A percentile compares a stretch with the other conserved stretches of the same genome.
Conservation (phyloP, 805 yeast genomes). For the Starmerella ratchasimensis region DNA sequence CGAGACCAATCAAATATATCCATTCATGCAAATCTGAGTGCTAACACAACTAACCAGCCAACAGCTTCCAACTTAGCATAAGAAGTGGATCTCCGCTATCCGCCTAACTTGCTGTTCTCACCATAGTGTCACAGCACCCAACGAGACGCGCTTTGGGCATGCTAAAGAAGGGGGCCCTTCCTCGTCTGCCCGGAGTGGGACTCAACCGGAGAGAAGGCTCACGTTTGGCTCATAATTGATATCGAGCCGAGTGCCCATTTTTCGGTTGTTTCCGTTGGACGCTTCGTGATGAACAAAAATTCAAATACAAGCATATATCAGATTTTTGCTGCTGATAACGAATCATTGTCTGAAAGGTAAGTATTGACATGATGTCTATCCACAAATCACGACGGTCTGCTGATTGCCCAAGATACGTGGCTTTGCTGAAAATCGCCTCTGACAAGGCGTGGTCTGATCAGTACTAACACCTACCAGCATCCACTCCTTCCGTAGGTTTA, state of each 20-base stretch:
- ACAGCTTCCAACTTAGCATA: not conserved
- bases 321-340: slow-evolving; percentile 51
- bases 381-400: slow-evolving; percentile 58
- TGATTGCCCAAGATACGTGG: slow-evolving; percentile 41
- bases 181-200: slow-evolving; percentile 4
- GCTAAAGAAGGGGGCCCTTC: slow-evolving; percentile 9
- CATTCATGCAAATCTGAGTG: slow-evolving; percentile 89
- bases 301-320: slow-evolving; percentile 98
- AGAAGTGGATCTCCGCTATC: too few species aligned
- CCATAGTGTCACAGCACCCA: not conserved
- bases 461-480: slow-evolving; percentile 16
- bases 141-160: too few species aligned
- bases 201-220: not conserved
- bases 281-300: slow-evolving; percentile 54
- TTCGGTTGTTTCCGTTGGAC: slow-evolving; percentile 1
- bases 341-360: slow-evolving; percentile 42
- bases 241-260: too few species aligned
- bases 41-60: slow-evolving; percentile 16
- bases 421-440: slow-evolving; percentile 71
- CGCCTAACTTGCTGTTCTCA: too few species aligned
- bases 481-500: not conserved
- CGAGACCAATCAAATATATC: slow-evolving; percentile 58
- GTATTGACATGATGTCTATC: slow-evolving; percentile 39
- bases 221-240: too few species aligned
- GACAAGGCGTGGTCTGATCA: slow-evolving; percentile 64